Evolutionary conservation across 768 basidiomycete species (phyloP).

Genomic region (Amyloporia xantha): DNA sequence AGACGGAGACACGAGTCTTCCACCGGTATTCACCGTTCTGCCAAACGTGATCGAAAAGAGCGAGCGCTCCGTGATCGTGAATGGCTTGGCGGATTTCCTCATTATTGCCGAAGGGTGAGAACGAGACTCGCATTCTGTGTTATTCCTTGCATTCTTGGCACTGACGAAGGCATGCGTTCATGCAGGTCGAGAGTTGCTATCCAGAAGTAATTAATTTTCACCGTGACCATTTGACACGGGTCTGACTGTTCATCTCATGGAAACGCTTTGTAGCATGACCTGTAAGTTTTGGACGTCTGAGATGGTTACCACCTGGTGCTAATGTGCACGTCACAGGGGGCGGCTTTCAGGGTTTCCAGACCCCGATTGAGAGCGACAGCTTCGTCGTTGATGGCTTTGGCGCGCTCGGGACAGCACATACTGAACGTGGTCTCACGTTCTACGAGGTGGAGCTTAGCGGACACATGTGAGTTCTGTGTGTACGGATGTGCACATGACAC

Average conservation of each 20-base stretch:
- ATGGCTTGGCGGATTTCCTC: constrained; percentile 68
- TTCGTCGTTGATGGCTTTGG: constrained; percentile 69
- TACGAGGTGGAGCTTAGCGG: constrained; percentile 64
- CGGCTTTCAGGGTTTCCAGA: constrained; percentile 68
- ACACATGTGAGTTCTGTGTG: constrained; percentile 49
- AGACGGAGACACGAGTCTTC: constrained; percentile 45
- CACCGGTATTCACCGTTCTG: constrained; percentile 57
- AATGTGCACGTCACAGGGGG: constrained; percentile 38
- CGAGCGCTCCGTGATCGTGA: constrained; percentile 57
- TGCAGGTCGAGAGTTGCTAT: constrained; percentile 26
- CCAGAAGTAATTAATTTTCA: constrained; percentile 34
- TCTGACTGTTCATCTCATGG: too few species aligned
- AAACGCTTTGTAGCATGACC: constrained; percentile 37
- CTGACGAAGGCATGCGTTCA: constrained; percentile 1
- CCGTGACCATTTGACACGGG: too few species aligned
- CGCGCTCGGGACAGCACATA: constrained; percentile 54
- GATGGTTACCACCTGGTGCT: background rate
- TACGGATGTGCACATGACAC: background rate
- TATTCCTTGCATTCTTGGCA: background rate
- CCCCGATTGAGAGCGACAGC: constrained; percentile 54
- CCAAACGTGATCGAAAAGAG: constrained; percentile 75
- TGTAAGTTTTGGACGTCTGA: constrained; percentile 22
- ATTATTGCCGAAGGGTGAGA: constrained; percentile 67
- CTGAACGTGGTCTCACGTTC: constrained; percentile 63
- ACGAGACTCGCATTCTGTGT: too few species aligned